Conservation (phyloP, 2,329 filamentous ascomycete species). For the Colletotrichum lupini region DNA sequence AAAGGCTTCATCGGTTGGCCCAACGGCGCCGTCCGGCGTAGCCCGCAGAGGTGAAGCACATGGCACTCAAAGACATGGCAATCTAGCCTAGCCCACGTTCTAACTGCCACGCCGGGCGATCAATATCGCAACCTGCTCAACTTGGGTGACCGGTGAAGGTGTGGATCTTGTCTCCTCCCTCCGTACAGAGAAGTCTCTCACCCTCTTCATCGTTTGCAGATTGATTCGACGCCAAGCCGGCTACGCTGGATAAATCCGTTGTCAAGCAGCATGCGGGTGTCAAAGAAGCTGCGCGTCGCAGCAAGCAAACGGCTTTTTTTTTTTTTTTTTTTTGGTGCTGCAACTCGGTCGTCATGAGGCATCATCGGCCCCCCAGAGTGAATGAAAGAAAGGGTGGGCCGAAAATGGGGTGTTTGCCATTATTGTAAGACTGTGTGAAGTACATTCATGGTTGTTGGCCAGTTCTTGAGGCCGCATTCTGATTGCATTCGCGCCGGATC, state of each 20-base stretch:
- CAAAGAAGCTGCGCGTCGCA: neutral
- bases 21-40: conserved; percentile 1
- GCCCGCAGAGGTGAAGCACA: conserved; percentile 6
- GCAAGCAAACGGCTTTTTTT: neutral
- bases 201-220: neutral
- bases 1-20: neutral
- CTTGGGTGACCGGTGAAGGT: conserved; percentile 32
- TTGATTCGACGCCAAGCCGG: conserved; percentile 11
- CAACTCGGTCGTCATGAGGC: neutral
- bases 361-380: neutral
- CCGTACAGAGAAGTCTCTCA: neutral
- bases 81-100: neutral
- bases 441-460: neutral
- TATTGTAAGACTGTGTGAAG: conserved; percentile 10
- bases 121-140: conserved; percentile 11
- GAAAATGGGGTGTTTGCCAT: neutral
- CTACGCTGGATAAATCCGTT: neutral
- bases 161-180: conserved; percentile 9
- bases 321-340: neutral
- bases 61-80: conserved; percentile 1
- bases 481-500: conserved; percentile 20
- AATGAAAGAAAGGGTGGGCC: neutral
- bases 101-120: conserved; percentile 9
- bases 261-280: conserved; percentile 3
- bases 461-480: neutral